phyloP scores from a whole-genome alignment of 2,329 filamentous ascomycete species.

The Boeremia exigua region DNA sequence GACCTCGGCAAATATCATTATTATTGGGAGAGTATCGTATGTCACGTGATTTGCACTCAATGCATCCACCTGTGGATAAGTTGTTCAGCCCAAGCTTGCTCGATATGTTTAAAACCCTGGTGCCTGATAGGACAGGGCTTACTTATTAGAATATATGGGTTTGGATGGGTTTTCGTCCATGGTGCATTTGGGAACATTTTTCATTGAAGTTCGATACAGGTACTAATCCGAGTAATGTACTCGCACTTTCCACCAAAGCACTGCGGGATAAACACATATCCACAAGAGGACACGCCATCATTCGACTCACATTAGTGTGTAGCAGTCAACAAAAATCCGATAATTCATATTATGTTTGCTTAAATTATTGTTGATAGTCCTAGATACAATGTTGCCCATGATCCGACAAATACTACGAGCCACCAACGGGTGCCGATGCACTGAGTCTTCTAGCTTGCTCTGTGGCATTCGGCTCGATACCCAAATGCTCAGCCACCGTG shows the following conservation, averaged over 20 bases:
- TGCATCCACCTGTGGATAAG: too few relatives aligned
- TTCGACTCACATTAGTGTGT: too few relatives aligned
- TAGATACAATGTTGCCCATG: not conserved
- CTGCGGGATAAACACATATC: not conserved
- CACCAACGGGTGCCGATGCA: slow-evolving; percentile 21
- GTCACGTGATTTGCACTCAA: too few relatives aligned
- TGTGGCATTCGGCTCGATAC: slow-evolving; percentile 24
- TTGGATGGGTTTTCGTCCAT: too few relatives aligned
- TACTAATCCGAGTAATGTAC: not conserved
- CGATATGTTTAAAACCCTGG: too few relatives aligned
- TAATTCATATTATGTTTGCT: not conserved
- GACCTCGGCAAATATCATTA: too few relatives aligned
- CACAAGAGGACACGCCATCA: not conserved
- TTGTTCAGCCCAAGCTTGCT: too few relatives aligned
- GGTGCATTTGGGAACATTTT: not conserved
- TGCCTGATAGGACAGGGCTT: too few relatives aligned
- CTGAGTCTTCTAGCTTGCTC: slow-evolving; percentile 18
- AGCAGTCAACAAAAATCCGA: not conserved
- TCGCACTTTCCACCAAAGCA: not conserved
- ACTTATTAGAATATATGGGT: too few relatives aligned
- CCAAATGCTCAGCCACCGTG: slow-evolving; percentile 50
- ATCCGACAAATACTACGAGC: not conserved
- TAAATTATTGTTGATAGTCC: not conserved
- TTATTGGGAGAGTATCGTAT: too few relatives aligned
- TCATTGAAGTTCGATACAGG: not conserved